These are phyloP conservation scores for Andrographis paniculata DNA, from an alignment of 305 asterid species.

Conservation along the genomic window DNA sequence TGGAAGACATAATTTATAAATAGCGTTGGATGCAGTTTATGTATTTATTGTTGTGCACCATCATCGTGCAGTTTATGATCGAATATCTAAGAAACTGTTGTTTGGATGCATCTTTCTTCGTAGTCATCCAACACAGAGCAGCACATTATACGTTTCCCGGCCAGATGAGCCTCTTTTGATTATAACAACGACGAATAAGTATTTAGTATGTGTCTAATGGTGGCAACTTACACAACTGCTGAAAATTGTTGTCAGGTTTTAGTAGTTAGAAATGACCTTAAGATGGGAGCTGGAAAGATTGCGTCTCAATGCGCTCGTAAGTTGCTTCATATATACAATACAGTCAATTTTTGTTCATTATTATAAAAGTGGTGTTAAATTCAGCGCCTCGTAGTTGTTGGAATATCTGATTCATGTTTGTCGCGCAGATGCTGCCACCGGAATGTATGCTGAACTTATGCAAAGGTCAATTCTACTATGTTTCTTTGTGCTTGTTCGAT, in stretches of 20 bases:
- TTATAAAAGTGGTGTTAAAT: constrained; percentile 3
- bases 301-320: constrained; percentile 99
- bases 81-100: too few relatives aligned
- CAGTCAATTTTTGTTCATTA: neutral
- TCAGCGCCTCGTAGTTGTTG: neutral
- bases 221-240: constrained; percentile 11
- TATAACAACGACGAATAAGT: constrained; percentile 3
- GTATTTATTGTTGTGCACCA: too few relatives aligned
- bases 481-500: neutral
- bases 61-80: too few relatives aligned
- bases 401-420: constrained; percentile 12
- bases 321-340: constrained; percentile 21
- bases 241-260: constrained; percentile 49
- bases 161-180: constrained; percentile 7
- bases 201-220: constrained; percentile 1
- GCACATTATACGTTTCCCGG: neutral
- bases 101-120: constrained; percentile 1
- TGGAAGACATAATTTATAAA: too few relatives aligned
- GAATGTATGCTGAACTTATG: constrained; percentile 78
- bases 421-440: constrained; percentile 91
- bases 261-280: constrained; percentile 89
- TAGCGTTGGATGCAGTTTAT: too few relatives aligned
- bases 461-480: constrained; percentile 42
- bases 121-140: neutral
- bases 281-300: constrained; percentile 87